Percentiles rank a stretch among this genome's conserved stretches.
phyloP scores from a whole-genome alignment of 495 filamentous ascomycete species.

The Pyrenula aspistea region DNA sequence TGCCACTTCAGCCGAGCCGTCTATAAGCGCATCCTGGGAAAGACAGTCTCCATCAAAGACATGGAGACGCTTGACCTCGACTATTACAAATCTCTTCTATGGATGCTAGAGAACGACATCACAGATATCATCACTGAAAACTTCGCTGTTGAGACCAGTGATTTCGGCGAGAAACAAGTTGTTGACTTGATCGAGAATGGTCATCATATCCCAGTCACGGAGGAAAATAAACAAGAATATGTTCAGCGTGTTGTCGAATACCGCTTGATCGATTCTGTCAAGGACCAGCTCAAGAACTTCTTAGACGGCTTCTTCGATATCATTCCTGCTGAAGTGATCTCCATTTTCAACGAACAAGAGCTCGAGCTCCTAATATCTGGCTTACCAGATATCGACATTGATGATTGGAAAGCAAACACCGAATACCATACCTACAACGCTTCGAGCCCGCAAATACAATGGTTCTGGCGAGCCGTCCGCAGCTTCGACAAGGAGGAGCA shows the following conservation, averaged over 20 bases:
- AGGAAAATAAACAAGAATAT: slow-evolving; percentile 98
- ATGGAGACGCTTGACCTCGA: slow-evolving; percentile 98
- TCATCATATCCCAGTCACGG: slow-evolving; percentile 83
- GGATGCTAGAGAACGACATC: slow-evolving; percentile 98
- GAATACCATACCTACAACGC: slow-evolving; percentile 97
- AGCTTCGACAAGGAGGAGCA: slow-evolving; percentile 99
- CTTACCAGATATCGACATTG: slow-evolving; percentile 90
- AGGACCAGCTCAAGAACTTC: slow-evolving; percentile 92
- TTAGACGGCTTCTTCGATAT: slow-evolving; percentile 98
- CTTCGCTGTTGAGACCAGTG: slow-evolving; percentile 85
- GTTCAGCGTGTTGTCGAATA: slow-evolving; percentile 90
- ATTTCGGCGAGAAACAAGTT: slow-evolving; percentile 77
- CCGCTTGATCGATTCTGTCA: slow-evolving; percentile 78
- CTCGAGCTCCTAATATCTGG: slow-evolving; percentile 94
- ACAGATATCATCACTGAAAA: slow-evolving; percentile 98
- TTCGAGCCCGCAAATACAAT: slow-evolving; percentile 92
- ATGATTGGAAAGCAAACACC: slow-evolving; percentile 98
- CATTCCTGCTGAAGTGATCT: slow-evolving; percentile 83
- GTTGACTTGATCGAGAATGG: slow-evolving; percentile 82
- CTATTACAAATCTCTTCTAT: slow-evolving; percentile 97
- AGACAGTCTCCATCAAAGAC: slow-evolving; percentile 92
- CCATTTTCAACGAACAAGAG: slow-evolving; percentile 98
- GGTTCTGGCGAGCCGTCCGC: slow-evolving; percentile 98
- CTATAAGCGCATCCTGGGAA: slow-evolving; percentile 92
- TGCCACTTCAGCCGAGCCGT: slow-evolving; percentile 98